Base-by-base conservation (phyloP, 2,329 filamentous ascomycete species). In the Tolypocladium nubicola region DNA sequence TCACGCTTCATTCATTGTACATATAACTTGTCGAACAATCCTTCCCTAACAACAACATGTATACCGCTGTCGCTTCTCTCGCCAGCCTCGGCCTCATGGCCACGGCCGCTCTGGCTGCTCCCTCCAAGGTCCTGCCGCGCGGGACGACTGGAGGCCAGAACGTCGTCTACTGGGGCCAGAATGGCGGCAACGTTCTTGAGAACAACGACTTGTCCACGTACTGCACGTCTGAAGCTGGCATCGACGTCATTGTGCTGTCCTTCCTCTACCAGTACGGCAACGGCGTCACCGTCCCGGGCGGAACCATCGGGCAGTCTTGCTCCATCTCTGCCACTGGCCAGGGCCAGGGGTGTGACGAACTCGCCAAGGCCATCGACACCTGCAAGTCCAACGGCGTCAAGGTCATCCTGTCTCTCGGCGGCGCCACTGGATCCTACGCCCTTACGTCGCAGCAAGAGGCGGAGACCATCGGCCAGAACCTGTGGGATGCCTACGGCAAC, bases 211-310 rank as follows among this genome's bases (percentile, higher is more conserved):
- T 74, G 54, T 63, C 66, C 49, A 56, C 64, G 6, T 76, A 76
- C 64, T 76, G 74, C 60, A 69, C 64, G 13, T 58, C 66, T 0
- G 63, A 64, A 10, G 59, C 73, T 1, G 73, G 73, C 16, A 71
- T 77, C 52, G 72, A 77, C 60, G 69, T 77, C 43, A 63, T 78
- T 39, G 73, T 76, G 1, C 65, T 78, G 8, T 65, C 74, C 21
- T 77, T 77, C 61, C 59, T 78, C 8, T 75, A 73, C 62, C 55
- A 68, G 37, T 77, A 65, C 56, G 71, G 72, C 30, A 68, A 66
- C 55, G 71, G 68, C 11, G 61, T 63, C 35, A 64, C 59, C n/a
- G 72, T 74, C 37, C 67, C 75, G 14, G 70, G 70, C 10, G 75
- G 75, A 21, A 69, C 66, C 9, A 69, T 76, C 53, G 73, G 73